Evolutionary conservation across 768 basidiomycete genomes (phyloP).

Genomic region (Ramaria sp.): DNA sequence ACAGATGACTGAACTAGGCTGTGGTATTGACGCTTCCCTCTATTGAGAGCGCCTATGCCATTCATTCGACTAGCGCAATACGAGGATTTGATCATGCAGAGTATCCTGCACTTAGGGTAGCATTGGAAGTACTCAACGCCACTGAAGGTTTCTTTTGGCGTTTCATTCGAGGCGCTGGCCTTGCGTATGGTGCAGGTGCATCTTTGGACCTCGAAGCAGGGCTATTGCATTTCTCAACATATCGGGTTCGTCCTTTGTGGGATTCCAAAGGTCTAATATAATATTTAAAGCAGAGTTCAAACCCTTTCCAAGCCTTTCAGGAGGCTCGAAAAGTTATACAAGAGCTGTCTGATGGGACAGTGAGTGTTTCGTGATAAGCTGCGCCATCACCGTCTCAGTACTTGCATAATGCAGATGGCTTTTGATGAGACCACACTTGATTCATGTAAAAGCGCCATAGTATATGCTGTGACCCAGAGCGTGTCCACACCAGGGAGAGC

Average conservation of each 20-base stretch:
- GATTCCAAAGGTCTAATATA: neutral
- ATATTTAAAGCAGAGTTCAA: constrained; percentile 49
- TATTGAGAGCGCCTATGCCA: constrained; percentile 86
- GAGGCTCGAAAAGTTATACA: constrained; percentile 71
- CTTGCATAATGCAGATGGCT: constrained; percentile 41
- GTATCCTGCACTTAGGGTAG: constrained; percentile 76
- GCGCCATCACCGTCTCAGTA: neutral
- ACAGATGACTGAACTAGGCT: constrained; percentile 36
- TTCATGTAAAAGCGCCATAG: constrained; percentile 85
- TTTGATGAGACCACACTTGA: constrained; percentile 77
- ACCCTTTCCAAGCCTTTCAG: constrained; percentile 66
- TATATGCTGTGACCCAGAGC: constrained; percentile 67
- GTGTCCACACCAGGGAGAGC: constrained; percentile 85
- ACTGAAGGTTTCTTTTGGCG: constrained; percentile 94
- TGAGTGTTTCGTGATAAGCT: constrained; percentile 28
- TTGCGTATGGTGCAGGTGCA: constrained; percentile 87
- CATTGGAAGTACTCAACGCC: constrained; percentile 80
- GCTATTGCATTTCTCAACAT: constrained; percentile 62
- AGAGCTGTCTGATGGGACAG: constrained; percentile 74
- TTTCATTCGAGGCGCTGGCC: constrained; percentile 85
- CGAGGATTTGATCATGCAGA: constrained; percentile 75
- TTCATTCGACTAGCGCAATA: constrained; percentile 68
- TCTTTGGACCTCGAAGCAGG: constrained; percentile 71
- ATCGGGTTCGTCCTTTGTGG: constrained; percentile 43
- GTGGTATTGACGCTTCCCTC: constrained; percentile 83